Percentiles rank a stretch among this genome's conserved stretches.
Evolutionary conservation across 2,329 filamentous ascomycete species (phyloP).

Genomic region (Trichoderma asperellum): DNA sequence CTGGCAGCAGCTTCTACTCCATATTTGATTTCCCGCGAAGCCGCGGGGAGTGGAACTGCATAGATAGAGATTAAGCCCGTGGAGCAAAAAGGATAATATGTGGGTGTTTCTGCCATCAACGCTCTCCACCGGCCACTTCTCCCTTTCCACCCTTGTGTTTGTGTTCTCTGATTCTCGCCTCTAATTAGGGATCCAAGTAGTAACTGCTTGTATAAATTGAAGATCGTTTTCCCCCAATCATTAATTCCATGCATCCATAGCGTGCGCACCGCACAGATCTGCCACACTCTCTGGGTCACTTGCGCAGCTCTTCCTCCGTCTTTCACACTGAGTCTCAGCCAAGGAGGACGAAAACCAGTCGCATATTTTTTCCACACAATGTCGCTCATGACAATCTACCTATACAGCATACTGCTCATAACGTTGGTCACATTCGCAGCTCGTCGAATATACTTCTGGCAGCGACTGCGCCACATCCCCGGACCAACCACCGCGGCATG

Average conservation of each 20-base stretch:
- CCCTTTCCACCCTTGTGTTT: background rate
- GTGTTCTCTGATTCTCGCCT: background rate
- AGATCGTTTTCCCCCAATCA: background rate
- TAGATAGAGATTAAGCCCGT: background rate
- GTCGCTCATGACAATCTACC: background rate
- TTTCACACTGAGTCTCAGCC: background rate
- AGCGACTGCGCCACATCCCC: conserved; percentile 38
- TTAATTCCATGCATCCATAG: background rate
- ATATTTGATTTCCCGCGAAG: background rate
- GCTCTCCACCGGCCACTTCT: background rate
- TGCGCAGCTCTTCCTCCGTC: background rate
- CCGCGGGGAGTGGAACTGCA: background rate
- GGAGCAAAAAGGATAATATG: background rate
- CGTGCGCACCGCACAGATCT: background rate
- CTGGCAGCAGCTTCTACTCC: background rate
- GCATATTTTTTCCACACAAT: background rate
- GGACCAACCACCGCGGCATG: conserved; percentile 36
- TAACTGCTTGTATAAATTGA: background rate
- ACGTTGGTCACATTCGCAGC: background rate
- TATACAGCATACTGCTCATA: conserved; percentile 2
- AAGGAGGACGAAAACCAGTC: background rate
- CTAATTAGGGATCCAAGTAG: background rate
- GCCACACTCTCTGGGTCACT: background rate
- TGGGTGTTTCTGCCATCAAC: background rate
- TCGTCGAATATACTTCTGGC: conserved; percentile 33